Evolutionary conservation across 75 land plant species (phyloP).

Genomic region (Picea sitchensis): DNA sequence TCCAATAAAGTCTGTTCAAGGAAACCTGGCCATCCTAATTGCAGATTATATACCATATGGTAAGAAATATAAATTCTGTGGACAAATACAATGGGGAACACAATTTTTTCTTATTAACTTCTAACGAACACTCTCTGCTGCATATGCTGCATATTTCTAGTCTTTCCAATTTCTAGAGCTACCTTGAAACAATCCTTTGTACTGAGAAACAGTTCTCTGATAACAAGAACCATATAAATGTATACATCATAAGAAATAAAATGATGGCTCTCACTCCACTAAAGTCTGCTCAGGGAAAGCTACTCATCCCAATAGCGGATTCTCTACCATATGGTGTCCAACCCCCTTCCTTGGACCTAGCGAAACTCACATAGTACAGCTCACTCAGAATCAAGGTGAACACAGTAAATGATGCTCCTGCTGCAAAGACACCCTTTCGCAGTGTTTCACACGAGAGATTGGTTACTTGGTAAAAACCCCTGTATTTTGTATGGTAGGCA

Average conservation of each 20-base stretch:
- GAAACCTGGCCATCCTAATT: conserved; percentile 59
- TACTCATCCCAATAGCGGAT: conserved; percentile 62
- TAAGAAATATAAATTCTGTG: not conserved
- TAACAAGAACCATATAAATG: no score
- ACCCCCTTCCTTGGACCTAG: conserved; percentile 45
- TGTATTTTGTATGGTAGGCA: conserved; percentile 74
- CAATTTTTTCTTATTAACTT: no score
- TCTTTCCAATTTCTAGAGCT: no score
- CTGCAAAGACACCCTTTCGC: conserved; percentile 81
- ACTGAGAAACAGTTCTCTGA: no score
- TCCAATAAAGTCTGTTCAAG: not conserved
- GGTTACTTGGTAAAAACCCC: conserved; percentile 22
- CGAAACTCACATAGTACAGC: conserved; percentile 75
- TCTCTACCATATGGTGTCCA: conserved; percentile 36
- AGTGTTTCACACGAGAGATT: conserved; percentile 66
- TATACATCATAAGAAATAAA: no score
- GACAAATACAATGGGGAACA: no score
- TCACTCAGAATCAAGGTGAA: conserved; percentile 76
- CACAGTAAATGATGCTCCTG: conserved; percentile 83
- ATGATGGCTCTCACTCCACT: not conserved
- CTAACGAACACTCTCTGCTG: no score
- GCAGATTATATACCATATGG: conserved; percentile 32
- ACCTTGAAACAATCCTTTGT: no score
- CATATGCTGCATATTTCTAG: no score
- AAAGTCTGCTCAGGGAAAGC: conserved; percentile 18